phyloP scores from a whole-genome alignment of 1,284 basidiomycete genomes.

The Puccinia polysora region DNA sequence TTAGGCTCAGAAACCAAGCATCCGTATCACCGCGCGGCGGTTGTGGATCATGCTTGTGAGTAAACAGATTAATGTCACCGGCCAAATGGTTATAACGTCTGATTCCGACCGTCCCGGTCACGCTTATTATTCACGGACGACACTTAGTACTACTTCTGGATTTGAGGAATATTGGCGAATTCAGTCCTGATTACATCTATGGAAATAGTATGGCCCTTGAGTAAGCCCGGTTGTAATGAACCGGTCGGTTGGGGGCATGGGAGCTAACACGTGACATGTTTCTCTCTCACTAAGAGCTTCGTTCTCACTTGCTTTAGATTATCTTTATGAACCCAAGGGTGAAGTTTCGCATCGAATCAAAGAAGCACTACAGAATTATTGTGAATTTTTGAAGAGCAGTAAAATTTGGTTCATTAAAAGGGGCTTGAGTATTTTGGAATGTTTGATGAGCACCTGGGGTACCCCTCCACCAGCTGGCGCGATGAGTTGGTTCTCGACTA shows the following conservation, averaged over 20 bases:
- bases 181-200: conserved; percentile 40
- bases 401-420: conserved; percentile 20
- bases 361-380: conserved; percentile 29
- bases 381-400: conserved; percentile 17
- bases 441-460: conserved; percentile 41
- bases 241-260: background rate
- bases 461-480: conserved; percentile 24
- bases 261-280: background rate
- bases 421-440: conserved; percentile 32
- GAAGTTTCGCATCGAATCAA: conserved; percentile 32
- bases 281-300: conserved; percentile 14
- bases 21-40: conserved; percentile 31
- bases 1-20: conserved; percentile 14
- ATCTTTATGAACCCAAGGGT: conserved; percentile 29
- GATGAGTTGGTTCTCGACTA: conserved; percentile 27
- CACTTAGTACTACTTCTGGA: conserved; percentile 26
- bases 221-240: conserved; percentile 10
- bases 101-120: background rate
- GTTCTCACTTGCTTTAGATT: conserved; percentile 41
- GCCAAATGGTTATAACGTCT: too few relatives aligned
- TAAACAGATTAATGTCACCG: too few relatives aligned
- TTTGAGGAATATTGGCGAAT: conserved; percentile 3
- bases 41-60: conserved; percentile 40
- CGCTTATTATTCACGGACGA: background rate
- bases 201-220: conserved; percentile 30